Evolutionary conservation across 1,284 basidiomycete genomes (phyloP), one percentile per base, ranked within the genome.

Genomic region (Ceratobasidium theobromae): DNA sequence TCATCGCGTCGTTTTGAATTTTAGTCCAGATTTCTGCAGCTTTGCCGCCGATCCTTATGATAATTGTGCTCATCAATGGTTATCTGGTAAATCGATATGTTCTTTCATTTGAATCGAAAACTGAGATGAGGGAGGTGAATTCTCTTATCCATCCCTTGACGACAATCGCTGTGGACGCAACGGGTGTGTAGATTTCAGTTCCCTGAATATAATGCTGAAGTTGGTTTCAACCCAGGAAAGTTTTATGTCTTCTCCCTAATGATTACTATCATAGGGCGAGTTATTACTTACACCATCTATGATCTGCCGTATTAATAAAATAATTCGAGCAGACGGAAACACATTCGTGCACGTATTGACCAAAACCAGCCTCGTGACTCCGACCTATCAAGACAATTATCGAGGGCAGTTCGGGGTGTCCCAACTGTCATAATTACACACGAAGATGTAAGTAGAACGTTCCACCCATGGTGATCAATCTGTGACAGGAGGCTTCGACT

Each of bases 251-350:
- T 65, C 9, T 65, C 62, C 4, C 16, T 65, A 32, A 65, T 65
- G 62, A 53, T 65, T 16, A 65, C 18, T 21, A 30, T 65, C 1
- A 32, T 65, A 21, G 62, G 62, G 62, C 54, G 23, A 14, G 51
- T 27, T 16, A 43, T 6, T 48, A 14, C n/a, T 23, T 16, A 21
- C 9, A 14, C 27, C 28, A 30, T n/a, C 25, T 9, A 25, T 30
- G 6, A 21, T 23, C 18, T 23, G 38, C 30, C 23, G 9, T 4
- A 35, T 54, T 3, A 41, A 30, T 16, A 11, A 25, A 11, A 3
- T 41, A 4, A 3, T 11, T 41, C 11, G 21, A 48, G 21, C 27
- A 65, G 62, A 43, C 38, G 62, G n/a, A 52, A 52, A 28, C 38
- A 65, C 30, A 65, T 65, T 2, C 62, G 62, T 4, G 52, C 52